phyloP scores from a whole-genome alignment of 2,329 filamentous ascomycete genomes.

The Helotiales sp. region DNA sequence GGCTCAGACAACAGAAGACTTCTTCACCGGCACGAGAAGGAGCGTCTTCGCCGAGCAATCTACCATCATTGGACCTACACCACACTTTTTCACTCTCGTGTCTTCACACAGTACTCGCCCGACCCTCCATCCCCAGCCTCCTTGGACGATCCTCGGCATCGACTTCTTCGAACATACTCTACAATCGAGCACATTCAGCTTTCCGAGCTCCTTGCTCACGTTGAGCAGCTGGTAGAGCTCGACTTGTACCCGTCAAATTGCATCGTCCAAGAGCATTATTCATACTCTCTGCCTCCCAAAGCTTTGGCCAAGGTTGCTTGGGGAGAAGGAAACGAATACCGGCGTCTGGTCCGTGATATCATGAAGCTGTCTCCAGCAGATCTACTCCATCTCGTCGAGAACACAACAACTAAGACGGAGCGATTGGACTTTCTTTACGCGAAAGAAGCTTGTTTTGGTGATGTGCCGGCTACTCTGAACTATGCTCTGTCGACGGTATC shows the following conservation, averaged over 20 bases:
- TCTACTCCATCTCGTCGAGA: constrained; percentile 30
- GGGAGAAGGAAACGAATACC: constrained; percentile 31
- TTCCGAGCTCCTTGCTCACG: constrained; percentile 30
- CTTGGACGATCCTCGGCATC: constrained; percentile 29
- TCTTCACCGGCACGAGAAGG: constrained; percentile 28
- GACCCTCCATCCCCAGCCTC: constrained; percentile 25
- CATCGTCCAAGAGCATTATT: constrained; percentile 30
- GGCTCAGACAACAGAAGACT: constrained; percentile 33
- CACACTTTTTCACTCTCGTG: constrained; percentile 32
- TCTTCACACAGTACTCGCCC: constrained; percentile 31
- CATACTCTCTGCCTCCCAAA: constrained; percentile 23
- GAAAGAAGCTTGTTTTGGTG: constrained; percentile 25
- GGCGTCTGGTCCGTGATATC: constrained; percentile 26
- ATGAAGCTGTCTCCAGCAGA: constrained; percentile 31
- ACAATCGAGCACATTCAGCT: constrained; percentile 31
- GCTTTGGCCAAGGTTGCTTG: constrained; percentile 31
- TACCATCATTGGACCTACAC: constrained; percentile 36
- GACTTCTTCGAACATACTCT: constrained; percentile 29
- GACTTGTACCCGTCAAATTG: constrained; percentile 34
- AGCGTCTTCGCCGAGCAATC: constrained; percentile 30
- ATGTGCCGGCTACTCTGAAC: constrained; percentile 32
- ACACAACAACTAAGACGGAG: constrained; percentile 31
- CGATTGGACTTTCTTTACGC: constrained; percentile 27
- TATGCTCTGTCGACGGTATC: constrained; percentile 20
- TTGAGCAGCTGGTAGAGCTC: constrained; percentile 29